These are phyloP conservation scores for Citropsis articulata DNA, from an alignment of 345 rosid species.

Conservation along the genomic window DNA sequence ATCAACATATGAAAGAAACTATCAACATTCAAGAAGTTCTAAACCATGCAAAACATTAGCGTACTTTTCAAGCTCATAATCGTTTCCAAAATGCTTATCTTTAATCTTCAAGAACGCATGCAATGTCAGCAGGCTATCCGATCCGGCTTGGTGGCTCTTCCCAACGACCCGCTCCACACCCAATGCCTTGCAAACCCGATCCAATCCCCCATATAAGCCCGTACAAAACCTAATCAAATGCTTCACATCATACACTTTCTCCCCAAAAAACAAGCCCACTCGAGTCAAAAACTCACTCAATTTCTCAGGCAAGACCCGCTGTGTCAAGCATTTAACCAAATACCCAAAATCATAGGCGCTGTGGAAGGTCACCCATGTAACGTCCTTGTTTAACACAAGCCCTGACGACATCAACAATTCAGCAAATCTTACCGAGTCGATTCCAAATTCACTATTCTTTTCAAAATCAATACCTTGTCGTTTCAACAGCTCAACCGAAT, in stretches of 20 bases:
- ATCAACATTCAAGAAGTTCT: conserved; percentile 22
- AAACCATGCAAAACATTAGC: conserved; percentile 53
- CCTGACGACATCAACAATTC: conserved; percentile 60
- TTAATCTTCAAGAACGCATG: conserved; percentile 35
- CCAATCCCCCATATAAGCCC: conserved; percentile 51
- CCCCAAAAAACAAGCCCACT: conserved; percentile 42
- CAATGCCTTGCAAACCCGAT: conserved; percentile 38
- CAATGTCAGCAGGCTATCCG: conserved; percentile 49
- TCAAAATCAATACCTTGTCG: conserved; percentile 64
- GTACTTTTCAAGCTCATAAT: conserved; percentile 25
- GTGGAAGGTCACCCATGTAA: conserved; percentile 75
- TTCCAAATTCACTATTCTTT: conserved; percentile 36
- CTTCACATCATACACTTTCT: conserved; percentile 54
- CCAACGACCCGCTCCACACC: conserved; percentile 41
- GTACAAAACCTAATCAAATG: conserved; percentile 50
- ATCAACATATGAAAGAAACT: conserved; percentile 2
- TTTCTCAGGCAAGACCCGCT: conserved; percentile 26
- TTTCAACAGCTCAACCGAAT: conserved; percentile 53
- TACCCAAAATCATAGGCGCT: conserved; percentile 68
- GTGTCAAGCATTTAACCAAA: conserved; percentile 57
- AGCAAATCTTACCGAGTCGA: conserved; percentile 44
- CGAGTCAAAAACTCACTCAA: conserved; percentile 35
- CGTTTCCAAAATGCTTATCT: conserved; percentile 24
- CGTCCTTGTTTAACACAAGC: conserved; percentile 38
- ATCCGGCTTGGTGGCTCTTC: conserved; percentile 54